phyloP scores from a whole-genome alignment of 2,329 filamentous ascomycete species.

The Apiospora malaysiana region DNA sequence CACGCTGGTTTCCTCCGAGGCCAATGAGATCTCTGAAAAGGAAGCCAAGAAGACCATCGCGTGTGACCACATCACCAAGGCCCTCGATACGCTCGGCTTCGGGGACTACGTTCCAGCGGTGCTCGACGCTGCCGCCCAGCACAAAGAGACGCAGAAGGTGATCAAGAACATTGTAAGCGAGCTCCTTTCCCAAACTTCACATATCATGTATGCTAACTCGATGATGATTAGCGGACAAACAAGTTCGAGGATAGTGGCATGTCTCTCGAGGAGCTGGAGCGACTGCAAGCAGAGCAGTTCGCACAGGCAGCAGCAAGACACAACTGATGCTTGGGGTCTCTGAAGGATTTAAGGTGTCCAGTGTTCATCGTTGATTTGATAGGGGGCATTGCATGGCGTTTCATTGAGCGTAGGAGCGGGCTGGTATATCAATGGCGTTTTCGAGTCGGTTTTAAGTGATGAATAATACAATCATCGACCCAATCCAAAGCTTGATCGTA shows the following conservation, averaged over 20 bases:
- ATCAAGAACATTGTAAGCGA: slow-evolving; percentile 28
- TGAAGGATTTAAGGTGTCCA: not conserved
- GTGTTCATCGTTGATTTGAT: slow-evolving; percentile 16
- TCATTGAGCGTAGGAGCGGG: slow-evolving; percentile 2
- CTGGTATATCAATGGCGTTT: slow-evolving; percentile 26
- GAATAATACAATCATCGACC: slow-evolving; percentile 6
- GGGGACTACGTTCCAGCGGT: slow-evolving; percentile 90
- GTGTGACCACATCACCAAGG: slow-evolving; percentile 96
- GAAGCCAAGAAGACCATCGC: slow-evolving; percentile 99
- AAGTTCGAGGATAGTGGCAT: slow-evolving; percentile 96
- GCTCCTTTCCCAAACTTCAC: not conserved
- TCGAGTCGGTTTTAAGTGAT: slow-evolving; percentile 15
- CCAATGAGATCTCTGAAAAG: slow-evolving; percentile 98
- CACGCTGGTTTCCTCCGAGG: slow-evolving; percentile 96
- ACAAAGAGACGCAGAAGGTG: slow-evolving; percentile 93
- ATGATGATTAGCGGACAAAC: slow-evolving; percentile 75
- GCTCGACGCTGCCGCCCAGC: slow-evolving; percentile 54
- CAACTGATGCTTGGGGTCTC: slow-evolving; percentile 22
- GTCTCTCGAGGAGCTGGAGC: slow-evolving; percentile 86
- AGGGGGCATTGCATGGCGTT: slow-evolving; percentile 26
- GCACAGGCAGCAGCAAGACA: slow-evolving; percentile 50
- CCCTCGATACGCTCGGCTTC: slow-evolving; percentile 90
- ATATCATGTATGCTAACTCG: not conserved
- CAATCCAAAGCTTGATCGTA: slow-evolving; percentile 3
- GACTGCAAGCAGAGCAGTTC: slow-evolving; percentile 91